Evolutionary conservation across 1,284 basidiomycete genomes (phyloP), one percentile per base, ranked within the genome.

Genomic region (Schizophyllum amplum): DNA sequence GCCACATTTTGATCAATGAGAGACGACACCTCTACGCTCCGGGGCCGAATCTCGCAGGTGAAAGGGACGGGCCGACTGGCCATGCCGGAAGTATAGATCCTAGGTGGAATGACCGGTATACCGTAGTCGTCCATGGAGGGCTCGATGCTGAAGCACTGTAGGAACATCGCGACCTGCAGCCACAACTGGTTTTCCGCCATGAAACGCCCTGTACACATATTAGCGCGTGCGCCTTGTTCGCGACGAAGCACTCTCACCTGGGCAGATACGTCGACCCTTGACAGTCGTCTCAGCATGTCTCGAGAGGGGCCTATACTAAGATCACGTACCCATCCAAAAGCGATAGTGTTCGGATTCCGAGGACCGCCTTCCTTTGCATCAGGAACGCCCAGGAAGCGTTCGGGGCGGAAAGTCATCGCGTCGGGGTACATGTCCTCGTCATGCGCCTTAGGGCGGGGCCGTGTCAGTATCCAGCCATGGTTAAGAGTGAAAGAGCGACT

Each of bases 371-470:
- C 50, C 23, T 50, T 50, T 21, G 23, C 54, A 17, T 56, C 55
- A 53, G 33, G 33, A 13, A 42, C 33, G 13, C 33, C 33, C 13
- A 42, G 11, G 33, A 65, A 66, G 11, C 64, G 57, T 24, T 66
- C 63, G 24, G 64, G 63, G n/a, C 47, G 27, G 56, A 63, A 66
- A 6, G 52, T 53, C 46, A 61, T 60, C 15, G 64, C 55, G 47
- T 66, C 62, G 7, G 62, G 53, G 50, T 62, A 66, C 23, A 65
- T 52, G n/a, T 50, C 26, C 27, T 57, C 58, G 55, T 65, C 64
- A 52, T 63, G 63, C 47, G 57, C 55, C 47, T 53, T n/a, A n/a
- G n/a, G n/a, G n/a, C n/a, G n/a, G n/a, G n/a, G n/a, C n/a, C n/a
- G n/a, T n/a, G n/a, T n/a, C n/a, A n/a, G n/a, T n/a, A n/a, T n/a